Evolutionary conservation across 495 filamentous ascomycete genomes (phyloP).

Genomic region (Haplographium delicatum): DNA sequence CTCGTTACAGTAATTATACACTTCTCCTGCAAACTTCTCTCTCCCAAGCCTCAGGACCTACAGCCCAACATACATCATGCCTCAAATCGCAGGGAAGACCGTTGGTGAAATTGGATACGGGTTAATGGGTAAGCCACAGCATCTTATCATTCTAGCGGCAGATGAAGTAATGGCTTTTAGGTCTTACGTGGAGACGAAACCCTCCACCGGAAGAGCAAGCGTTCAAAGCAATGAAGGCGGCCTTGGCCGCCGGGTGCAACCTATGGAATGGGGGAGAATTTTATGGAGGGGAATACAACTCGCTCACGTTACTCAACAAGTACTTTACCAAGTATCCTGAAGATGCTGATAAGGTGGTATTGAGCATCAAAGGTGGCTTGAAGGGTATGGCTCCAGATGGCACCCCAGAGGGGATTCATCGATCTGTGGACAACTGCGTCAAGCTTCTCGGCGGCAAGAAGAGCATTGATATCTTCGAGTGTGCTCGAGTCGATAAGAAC

Average conservation of each 20-base stretch:
- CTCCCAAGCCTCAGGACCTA: neutral
- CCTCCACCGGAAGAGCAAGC: conserved; percentile 55
- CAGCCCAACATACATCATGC: conserved; percentile 29
- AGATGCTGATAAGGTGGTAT: conserved; percentile 58
- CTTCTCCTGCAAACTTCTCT: neutral
- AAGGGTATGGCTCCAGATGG: conserved; percentile 31
- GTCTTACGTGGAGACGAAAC: conserved; percentile 67
- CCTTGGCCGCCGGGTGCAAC: conserved; percentile 60
- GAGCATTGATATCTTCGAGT: conserved; percentile 78
- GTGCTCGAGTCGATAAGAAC: conserved; percentile 63
- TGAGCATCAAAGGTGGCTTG: conserved; percentile 59
- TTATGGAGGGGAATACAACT: conserved; percentile 71
- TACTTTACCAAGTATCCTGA: conserved; percentile 67
- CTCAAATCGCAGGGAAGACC: conserved; percentile 43
- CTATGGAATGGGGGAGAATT: conserved; percentile 82
- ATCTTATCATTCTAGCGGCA: neutral
- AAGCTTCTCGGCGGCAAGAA: conserved; percentile 64
- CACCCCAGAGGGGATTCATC: conserved; percentile 55
- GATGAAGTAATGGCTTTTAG: conserved; percentile 29
- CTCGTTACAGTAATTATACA: neutral
- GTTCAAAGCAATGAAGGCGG: conserved; percentile 61
- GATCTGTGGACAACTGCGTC: conserved; percentile 63
- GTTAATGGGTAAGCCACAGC: conserved; percentile 42
- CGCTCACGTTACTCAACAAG: conserved; percentile 53
- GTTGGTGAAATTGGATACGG: conserved; percentile 54